These are phyloP conservation scores for Dipodascopsis uninucleata DNA, from an alignment of 805 yeast genomes.

Conservation along the genomic window DNA sequence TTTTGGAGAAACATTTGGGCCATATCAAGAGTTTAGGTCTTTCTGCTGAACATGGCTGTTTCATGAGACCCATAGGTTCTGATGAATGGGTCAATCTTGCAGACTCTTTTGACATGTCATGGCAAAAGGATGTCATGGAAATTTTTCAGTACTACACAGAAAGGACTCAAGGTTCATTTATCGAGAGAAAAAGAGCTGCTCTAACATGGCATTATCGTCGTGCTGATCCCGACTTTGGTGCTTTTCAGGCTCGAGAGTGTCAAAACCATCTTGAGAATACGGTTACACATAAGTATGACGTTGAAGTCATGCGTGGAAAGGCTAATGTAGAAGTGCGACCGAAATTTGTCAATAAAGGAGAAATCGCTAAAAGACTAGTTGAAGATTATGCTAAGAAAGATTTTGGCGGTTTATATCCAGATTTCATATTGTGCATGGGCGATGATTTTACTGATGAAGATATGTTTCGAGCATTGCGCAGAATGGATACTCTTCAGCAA, in stretches of 20 bases:
- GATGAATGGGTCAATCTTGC: constrained; percentile 80
- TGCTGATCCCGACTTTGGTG: constrained; percentile 90
- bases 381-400: constrained; percentile 41
- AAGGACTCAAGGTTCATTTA: constrained; percentile 83
- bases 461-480: constrained; percentile 79
- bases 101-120: constrained; percentile 79
- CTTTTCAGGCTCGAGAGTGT: constrained; percentile 74
- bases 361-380: constrained; percentile 79
- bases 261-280: constrained; percentile 58
- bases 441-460: constrained; percentile 98
- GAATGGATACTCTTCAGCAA: constrained; percentile 48
- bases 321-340: constrained; percentile 98
- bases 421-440: constrained; percentile 84
- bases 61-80: constrained; percentile 62
- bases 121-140: constrained; percentile 82
- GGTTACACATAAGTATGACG: constrained; percentile 64
- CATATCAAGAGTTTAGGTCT: constrained; percentile 64
- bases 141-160: constrained; percentile 74
- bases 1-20: constrained; percentile 87
- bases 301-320: constrained; percentile 95
- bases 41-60: constrained; percentile 97
- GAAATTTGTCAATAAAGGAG: constrained; percentile 90
- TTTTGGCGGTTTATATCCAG: no score
- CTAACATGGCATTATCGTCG: constrained; percentile 97
- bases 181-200: constrained; percentile 88